These are phyloP conservation scores for Zymoseptoria crescenta DNA, from an alignment of 2,329 filamentous ascomycete species.

Conservation along the genomic window DNA sequence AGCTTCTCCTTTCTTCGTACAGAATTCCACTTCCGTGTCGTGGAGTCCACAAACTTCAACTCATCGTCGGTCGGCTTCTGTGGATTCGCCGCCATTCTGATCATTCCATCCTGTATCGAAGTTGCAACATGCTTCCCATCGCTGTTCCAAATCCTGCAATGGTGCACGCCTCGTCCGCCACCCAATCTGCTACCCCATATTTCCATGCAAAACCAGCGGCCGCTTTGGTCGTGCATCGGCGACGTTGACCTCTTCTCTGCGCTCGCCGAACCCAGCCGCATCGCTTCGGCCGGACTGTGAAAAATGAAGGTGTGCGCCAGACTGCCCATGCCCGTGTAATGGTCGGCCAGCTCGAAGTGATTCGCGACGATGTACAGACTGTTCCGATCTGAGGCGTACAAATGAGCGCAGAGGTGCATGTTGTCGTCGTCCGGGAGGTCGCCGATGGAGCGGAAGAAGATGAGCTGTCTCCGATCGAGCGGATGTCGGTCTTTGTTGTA, in stretches of 20 bases:
- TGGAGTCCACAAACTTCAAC: constrained; percentile 1
- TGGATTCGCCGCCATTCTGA: constrained; percentile 23
- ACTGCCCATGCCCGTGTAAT: constrained; percentile 39
- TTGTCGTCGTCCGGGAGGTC: constrained; percentile 37
- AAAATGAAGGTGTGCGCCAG: constrained; percentile 44
- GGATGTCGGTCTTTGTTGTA: constrained; percentile 37
- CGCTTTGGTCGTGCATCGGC: constrained; percentile 25
- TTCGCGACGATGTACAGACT: constrained; percentile 46
- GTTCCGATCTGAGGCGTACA: constrained; percentile 51
- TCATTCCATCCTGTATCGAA: constrained; percentile 44
- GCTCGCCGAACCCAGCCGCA: constrained; percentile 30
- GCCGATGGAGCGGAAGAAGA: constrained; percentile 41
- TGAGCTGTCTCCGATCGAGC: constrained; percentile 35
- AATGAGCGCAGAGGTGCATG: constrained; percentile 49
- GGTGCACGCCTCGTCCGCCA: constrained; percentile 40
- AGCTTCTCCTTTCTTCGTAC: constrained; percentile 2
- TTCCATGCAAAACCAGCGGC: constrained; percentile 45
- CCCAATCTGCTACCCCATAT: constrained; percentile 38
- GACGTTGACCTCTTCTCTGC: neutral
- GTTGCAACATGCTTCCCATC: constrained; percentile 39
- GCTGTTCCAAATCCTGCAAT: constrained; percentile 40
- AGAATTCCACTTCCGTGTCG: neutral
- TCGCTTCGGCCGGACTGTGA: constrained; percentile 34
- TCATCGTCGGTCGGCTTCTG: constrained; percentile 7
- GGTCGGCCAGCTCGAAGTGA: constrained; percentile 37